Evolutionary conservation across 345 rosid genomes (phyloP).

Genomic region (Viola odorata): DNA sequence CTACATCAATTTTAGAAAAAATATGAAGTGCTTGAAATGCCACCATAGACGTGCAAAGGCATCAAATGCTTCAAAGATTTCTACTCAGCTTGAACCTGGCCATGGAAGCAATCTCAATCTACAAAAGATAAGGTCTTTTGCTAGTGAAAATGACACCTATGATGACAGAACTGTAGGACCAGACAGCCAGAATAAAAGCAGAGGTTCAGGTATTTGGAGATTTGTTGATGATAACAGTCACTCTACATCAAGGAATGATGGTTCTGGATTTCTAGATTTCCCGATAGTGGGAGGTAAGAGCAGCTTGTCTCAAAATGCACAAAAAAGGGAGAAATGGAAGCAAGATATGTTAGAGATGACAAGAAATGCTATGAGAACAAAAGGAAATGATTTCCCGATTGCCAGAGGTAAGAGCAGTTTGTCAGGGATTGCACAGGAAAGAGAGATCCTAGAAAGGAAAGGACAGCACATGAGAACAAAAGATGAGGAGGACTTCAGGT

Average conservation of each 20-base stretch:
- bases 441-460: slow-evolving; percentile 55
- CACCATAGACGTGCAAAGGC: slow-evolving; percentile 67
- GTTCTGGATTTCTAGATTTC: slow-evolving; percentile 33
- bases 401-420: not conserved
- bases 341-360: slow-evolving; percentile 21
- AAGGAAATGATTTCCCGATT: slow-evolving; percentile 37
- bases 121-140: not conserved
- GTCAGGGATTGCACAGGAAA: slow-evolving; percentile 21
- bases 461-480: slow-evolving; percentile 19
- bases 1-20: slow-evolving; percentile 75
- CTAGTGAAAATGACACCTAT: not conserved
- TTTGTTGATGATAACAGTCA: slow-evolving; percentile 39
- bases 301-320: slow-evolving; percentile 11
- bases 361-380: slow-evolving; percentile 54
- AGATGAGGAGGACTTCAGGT: slow-evolving; percentile 14
- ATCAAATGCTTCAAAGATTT: slow-evolving; percentile 20
- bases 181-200: slow-evolving; percentile 12
- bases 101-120: slow-evolving; percentile 4
- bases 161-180: not conserved
- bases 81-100: slow-evolving; percentile 12
- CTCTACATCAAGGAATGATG: slow-evolving; percentile 15
- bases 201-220: slow-evolving; percentile 37
- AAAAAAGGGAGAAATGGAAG: slow-evolving; percentile 9
- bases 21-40: slow-evolving; percentile 76
- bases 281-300: not conserved